These are phyloP conservation scores for Musa beccarii DNA, from an alignment of 176 grass and related monocot genomes.

Conservation along the genomic window DNA sequence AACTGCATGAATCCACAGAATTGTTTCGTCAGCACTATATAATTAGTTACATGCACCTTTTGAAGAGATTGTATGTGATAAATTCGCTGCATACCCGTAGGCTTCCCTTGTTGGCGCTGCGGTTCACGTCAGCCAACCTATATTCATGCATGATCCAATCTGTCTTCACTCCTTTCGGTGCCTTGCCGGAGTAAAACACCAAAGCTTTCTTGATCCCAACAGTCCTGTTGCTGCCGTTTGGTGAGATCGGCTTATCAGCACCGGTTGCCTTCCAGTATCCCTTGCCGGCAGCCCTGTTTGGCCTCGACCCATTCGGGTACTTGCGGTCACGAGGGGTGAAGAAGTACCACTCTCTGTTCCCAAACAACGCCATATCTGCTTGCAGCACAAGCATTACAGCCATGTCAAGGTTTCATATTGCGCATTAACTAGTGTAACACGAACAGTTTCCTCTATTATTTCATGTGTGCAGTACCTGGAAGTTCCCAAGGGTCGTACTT, in stretches of 20 bases:
- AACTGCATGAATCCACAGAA: not conserved
- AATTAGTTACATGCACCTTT: not conserved
- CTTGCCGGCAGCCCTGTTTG: not conserved
- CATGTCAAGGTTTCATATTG: not conserved
- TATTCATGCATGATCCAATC: slow-evolving; percentile 59
- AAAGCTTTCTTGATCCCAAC: slow-evolving; percentile 7
- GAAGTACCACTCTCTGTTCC: slow-evolving; percentile 6
- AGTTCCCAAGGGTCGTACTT: slow-evolving; percentile 58
- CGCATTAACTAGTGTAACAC: too few relatives aligned
- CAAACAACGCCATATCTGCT: not conserved
- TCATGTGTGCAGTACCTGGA: not conserved
- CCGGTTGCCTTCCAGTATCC: slow-evolving; percentile 6
- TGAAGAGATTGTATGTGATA: not conserved
- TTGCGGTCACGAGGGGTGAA: slow-evolving; percentile 7
- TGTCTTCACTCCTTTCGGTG: slow-evolving; percentile 21
- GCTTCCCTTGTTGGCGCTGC: not conserved
- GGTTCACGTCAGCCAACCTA: not conserved
- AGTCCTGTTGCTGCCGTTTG: not conserved
- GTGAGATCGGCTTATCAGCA: not conserved
- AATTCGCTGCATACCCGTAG: not conserved
- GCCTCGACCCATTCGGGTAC: slow-evolving; percentile 5
- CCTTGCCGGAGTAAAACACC: slow-evolving; percentile 3
- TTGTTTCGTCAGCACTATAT: not conserved
- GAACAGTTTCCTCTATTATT: not conserved
- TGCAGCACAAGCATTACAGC: too few relatives aligned